These are phyloP conservation scores for Melanomma pulvis-pyrius DNA, from an alignment of 495 filamentous ascomycete genomes.

Conservation along the genomic window DNA sequence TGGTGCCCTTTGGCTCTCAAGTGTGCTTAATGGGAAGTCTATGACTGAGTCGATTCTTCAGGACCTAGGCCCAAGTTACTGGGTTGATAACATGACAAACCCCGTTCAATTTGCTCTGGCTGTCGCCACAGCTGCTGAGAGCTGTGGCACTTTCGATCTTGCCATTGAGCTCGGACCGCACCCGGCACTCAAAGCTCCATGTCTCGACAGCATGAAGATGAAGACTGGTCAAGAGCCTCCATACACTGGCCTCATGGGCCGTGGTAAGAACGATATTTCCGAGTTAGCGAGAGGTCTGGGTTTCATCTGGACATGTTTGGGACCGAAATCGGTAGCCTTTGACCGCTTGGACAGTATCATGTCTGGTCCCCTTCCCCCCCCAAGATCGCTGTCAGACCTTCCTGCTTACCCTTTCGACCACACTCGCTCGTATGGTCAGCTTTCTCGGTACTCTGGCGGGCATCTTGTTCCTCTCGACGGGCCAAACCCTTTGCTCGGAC, in stretches of 20 bases:
- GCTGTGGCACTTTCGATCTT: neutral
- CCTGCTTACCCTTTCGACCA: conserved; percentile 9
- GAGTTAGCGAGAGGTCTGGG: conserved; percentile 2
- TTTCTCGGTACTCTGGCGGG: neutral
- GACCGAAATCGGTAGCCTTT: neutral
- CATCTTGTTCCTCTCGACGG: neutral
- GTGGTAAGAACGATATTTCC: conserved; percentile 1
- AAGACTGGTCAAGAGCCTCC: neutral
- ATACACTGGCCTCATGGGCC: conserved; percentile 2
- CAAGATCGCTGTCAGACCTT: neutral
- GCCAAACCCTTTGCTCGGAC: neutral
- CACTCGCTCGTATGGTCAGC: neutral
- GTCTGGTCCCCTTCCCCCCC: neutral
- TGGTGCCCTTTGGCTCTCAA: neutral
- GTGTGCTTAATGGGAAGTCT: neutral
- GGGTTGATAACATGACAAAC: conserved; percentile 1
- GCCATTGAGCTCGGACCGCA: conserved; percentile 18
- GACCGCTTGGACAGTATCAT: neutral
- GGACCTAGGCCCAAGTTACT: conserved; percentile 2
- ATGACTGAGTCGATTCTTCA: neutral
- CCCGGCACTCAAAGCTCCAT: conserved; percentile 1
- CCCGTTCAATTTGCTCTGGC: neutral
- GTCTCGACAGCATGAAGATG: neutral
- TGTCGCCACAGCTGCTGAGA: neutral
- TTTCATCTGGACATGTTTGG: neutral